These are phyloP conservation scores for Diaporthe helianthi DNA, from an alignment of 2,329 filamentous ascomycete genomes.

Conservation along the genomic window DNA sequence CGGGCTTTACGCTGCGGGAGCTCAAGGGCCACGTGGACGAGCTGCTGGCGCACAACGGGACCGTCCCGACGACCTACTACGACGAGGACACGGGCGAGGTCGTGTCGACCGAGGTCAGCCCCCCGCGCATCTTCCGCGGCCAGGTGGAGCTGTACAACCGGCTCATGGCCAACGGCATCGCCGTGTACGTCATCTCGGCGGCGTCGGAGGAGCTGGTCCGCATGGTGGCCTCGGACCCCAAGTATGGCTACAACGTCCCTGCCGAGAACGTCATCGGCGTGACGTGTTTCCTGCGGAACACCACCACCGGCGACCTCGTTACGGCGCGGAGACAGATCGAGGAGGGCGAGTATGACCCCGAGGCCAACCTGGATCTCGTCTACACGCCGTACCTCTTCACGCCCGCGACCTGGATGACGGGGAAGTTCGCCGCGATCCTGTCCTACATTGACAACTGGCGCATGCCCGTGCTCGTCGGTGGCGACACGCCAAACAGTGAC, in stretches of 20 bases:
- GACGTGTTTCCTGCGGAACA: conserved; percentile 46
- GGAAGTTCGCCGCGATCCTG: conserved; percentile 53
- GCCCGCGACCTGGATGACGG: conserved; percentile 52
- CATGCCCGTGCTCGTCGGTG: conserved; percentile 49
- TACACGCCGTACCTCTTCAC: conserved; percentile 52
- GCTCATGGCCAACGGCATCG: conserved; percentile 51
- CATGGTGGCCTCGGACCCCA: conserved; percentile 53
- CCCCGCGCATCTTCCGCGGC: conserved; percentile 48
- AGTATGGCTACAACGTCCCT: conserved; percentile 54
- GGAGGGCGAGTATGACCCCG: conserved; percentile 45
- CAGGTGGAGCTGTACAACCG: conserved; percentile 53
- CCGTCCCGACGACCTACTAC: conserved; percentile 47
- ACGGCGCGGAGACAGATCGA: conserved; percentile 49
- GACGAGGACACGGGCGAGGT: conserved; percentile 42
- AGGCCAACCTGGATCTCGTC: conserved; percentile 48
- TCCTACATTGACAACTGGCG: conserved; percentile 53
- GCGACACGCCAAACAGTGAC: conserved; percentile 53
- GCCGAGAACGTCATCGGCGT: conserved; percentile 54
- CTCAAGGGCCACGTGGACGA: conserved; percentile 29
- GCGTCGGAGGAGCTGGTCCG: conserved; percentile 53
- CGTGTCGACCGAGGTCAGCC: conserved; percentile 41
- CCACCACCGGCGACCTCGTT: conserved; percentile 42
- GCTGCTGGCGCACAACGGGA: conserved; percentile 40
- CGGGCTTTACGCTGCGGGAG: conserved; percentile 42
- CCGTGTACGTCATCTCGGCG: conserved; percentile 52